Conservation (phyloP, 768 basidiomycete genomes). For the Suillus plorans region DNA sequence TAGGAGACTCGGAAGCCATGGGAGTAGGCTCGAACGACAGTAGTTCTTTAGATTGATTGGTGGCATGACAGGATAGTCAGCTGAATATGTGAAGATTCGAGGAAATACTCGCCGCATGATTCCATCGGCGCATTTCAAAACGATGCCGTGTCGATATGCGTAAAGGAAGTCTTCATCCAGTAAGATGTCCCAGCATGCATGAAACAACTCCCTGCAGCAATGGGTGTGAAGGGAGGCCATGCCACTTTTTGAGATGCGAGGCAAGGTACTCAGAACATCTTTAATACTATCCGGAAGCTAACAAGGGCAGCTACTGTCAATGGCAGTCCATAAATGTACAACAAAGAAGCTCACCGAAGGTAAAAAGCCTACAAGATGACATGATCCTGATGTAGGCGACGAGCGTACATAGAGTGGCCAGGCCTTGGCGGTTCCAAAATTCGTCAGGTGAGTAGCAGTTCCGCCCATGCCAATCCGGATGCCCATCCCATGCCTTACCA, state of each 20-base stretch:
- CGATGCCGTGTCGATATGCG: not conserved
- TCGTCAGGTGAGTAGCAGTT: constrained; percentile 50
- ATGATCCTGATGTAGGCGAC: constrained; percentile 10
- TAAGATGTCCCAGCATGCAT: constrained; percentile 13
- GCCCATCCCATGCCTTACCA: constrained; percentile 95
- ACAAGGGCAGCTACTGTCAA: not conserved
- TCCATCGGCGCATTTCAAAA: too few species aligned
- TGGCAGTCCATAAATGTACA: not conserved
- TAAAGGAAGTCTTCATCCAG: constrained; percentile 14
- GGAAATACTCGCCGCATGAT: too few species aligned
- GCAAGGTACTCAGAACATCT: not conserved
- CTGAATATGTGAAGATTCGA: too few species aligned
- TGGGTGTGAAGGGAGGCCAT: constrained; percentile 11
- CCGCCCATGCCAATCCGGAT: constrained; percentile 97
- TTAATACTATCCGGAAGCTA: constrained; percentile 15
- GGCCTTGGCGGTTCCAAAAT: constrained; percentile 26
- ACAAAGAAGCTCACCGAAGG: constrained; percentile 1
- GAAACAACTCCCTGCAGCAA: constrained; percentile 17
- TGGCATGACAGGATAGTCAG: not conserved
- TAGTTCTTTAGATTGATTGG: constrained; percentile 24
- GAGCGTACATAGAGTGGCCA: constrained; percentile 23
- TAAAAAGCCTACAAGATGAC: constrained; percentile 13
- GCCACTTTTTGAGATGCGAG: not conserved
- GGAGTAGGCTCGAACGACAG: constrained; percentile 68
- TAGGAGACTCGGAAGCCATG: constrained; percentile 53